Evolutionary conservation across 1,284 basidiomycete species (phyloP), one percentile per base, ranked within the genome.

Genomic region (Trichosporon sp.): DNA sequence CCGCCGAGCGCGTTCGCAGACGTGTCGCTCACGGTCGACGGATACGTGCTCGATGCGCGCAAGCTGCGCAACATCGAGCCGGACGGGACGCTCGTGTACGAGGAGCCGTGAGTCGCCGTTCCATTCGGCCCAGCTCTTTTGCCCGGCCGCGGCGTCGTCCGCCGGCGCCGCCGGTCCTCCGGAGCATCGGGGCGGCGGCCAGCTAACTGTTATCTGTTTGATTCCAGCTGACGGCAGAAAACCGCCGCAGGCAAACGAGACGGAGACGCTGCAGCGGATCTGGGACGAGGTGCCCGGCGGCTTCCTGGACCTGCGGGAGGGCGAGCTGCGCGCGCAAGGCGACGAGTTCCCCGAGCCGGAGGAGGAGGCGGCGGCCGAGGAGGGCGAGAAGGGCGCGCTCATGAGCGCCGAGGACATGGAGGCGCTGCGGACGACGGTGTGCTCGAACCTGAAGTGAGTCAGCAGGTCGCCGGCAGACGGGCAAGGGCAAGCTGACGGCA

Each of bases 281-380:
- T 82, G 81, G 81, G 75, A 74, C 66, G 78, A 80, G 66, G 78
- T 80, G 38, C 80, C 80, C 0, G 68, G 71, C 56, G 80, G 80
- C 1, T 63, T 82, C 47, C 72, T 80, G 18, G 79, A 80, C 51
- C 67, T 82, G 47, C 73, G 68, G 2, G 80, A 79, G 63, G 74
- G 62, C 3, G 69, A 70, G 47, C 66, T 80, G 53, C 72, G 38
- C 6, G 60, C 34, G 0, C 60, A 71, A 2, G 72, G 73, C 1
- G 64, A 64, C 12, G 34, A 32, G 23, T 72, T 77, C 35, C 75
- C 65, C 8, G 35, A 65, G 27, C 31, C 67, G 5, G 58, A 64
- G 21, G 65, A 64, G 38, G 68, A 68, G 32, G 65, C 60, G 3
- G 56, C 11, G 3, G 63, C 56, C n/a, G 72, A 69, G 34, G 65